phyloP scores from a whole-genome alignment of 345 rosid genomes.

The rapeseed (Brassica napus) region DNA sequence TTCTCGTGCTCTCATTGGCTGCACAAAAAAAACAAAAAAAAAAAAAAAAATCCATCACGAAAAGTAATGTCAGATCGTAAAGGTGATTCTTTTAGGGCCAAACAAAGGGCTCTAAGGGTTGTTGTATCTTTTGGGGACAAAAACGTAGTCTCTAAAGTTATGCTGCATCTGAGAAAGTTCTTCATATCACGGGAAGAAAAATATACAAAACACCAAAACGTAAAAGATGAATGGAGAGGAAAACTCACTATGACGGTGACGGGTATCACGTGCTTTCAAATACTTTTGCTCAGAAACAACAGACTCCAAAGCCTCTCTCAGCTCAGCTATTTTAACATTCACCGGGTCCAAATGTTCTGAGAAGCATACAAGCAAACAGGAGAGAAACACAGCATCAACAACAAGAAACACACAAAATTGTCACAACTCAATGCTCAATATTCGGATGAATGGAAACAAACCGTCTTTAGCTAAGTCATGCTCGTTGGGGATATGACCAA shows the following conservation, averaged over 20 bases:
- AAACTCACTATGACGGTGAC: conserved; percentile 87
- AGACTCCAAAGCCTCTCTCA: conserved; percentile 89
- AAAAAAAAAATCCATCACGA: not conserved
- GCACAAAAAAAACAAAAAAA: conserved; percentile 31
- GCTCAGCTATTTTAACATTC: conserved; percentile 90
- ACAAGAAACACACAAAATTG: not conserved
- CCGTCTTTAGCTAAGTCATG: conserved; percentile 97
- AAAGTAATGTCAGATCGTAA: not conserved
- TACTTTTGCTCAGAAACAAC: conserved; percentile 93
- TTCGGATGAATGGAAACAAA: conserved; percentile 28
- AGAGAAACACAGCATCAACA: not conserved
- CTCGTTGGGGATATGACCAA: conserved; percentile 92
- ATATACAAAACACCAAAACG: not conserved
- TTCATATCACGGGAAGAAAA: not conserved
- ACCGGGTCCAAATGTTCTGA: conserved; percentile 92
- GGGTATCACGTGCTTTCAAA: conserved; percentile 87
- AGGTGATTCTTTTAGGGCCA: not conserved
- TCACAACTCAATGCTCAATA: no score
- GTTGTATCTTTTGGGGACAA: not conserved
- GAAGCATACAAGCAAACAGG: conserved; percentile 17
- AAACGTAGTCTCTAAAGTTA: not conserved
- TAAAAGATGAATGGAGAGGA: conserved; percentile 4
- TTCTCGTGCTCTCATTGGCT: conserved; percentile 96
- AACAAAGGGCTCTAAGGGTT: not conserved
- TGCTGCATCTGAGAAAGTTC: not conserved